These are phyloP conservation scores for Fusarium goolgardi DNA, from an alignment of 2,329 filamentous ascomycete species.

Conservation along the genomic window DNA sequence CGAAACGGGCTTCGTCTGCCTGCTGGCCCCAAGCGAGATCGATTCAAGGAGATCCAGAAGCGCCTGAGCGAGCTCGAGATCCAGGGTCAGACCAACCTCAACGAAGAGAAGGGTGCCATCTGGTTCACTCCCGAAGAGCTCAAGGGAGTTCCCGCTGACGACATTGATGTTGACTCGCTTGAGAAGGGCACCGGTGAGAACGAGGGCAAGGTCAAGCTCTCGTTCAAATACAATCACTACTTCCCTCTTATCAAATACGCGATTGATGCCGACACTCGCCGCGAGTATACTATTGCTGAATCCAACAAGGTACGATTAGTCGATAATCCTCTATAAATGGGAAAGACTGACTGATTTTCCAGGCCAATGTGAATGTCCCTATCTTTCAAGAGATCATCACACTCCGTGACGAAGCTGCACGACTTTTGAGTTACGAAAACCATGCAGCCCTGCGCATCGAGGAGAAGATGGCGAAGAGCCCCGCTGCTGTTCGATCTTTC, in stretches of 20 bases:
- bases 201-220: slow-evolving; percentile 78
- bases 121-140: slow-evolving; percentile 82
- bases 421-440: slow-evolving; percentile 79
- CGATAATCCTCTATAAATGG: neutral
- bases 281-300: slow-evolving; percentile 77
- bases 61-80: slow-evolving; percentile 79
- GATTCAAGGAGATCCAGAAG: slow-evolving; percentile 90
- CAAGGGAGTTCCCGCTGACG: slow-evolving; percentile 78
- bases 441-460: slow-evolving; percentile 82
- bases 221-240: slow-evolving; percentile 86
- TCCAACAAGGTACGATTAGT: slow-evolving; percentile 74
- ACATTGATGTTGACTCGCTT: slow-evolving; percentile 70
- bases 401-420: slow-evolving; percentile 81
- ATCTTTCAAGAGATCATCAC: slow-evolving; percentile 80
- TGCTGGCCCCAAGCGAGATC: slow-evolving; percentile 75
- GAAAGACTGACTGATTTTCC: neutral
- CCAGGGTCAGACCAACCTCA: slow-evolving; percentile 81
- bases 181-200: slow-evolving; percentile 79
- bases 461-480: slow-evolving; percentile 86
- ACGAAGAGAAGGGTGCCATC: slow-evolving; percentile 83
- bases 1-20: slow-evolving; percentile 79
- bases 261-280: slow-evolving; percentile 74
- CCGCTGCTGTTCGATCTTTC: slow-evolving; percentile 78
- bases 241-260: slow-evolving; percentile 84
- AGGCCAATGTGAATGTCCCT: slow-evolving; percentile 75